phyloP scores from a whole-genome alignment of 768 basidiomycete species.

The Tricholoma furcatifolium region DNA sequence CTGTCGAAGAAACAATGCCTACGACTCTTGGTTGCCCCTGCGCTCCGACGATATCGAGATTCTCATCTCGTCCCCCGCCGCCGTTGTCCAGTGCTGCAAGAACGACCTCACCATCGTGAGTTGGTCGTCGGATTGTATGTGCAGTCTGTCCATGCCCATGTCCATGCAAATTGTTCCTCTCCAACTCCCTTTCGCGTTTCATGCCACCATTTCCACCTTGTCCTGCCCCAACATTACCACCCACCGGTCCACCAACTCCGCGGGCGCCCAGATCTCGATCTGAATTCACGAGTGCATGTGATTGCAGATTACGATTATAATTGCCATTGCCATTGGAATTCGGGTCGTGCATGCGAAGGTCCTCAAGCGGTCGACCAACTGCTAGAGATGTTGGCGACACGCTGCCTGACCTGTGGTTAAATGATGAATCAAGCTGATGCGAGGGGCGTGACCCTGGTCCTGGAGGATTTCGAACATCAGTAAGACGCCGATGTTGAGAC shows the following conservation, averaged over 20 bases:
- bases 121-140: constrained; percentile 9
- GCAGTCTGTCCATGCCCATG: neutral
- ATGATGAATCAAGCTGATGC: constrained; percentile 30
- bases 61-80: constrained; percentile 8
- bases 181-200: constrained; percentile 23
- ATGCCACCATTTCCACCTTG: constrained; percentile 24
- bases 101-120: constrained; percentile 15
- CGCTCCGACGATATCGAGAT: constrained; percentile 4
- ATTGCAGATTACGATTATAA: constrained; percentile 3
- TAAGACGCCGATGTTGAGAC: constrained; percentile 26
- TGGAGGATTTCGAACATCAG: constrained; percentile 29
- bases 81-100: constrained; percentile 11
- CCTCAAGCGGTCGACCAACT: constrained; percentile 34
- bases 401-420: constrained; percentile 22
- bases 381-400: constrained; percentile 28
- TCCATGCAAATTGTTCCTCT: constrained; percentile 8
- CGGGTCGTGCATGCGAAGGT: constrained; percentile 29
- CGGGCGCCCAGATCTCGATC: constrained; percentile 19
- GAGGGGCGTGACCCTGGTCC: constrained; percentile 24
- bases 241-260: constrained; percentile 19
- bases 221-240: constrained; percentile 19
- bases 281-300: constrained; percentile 12
- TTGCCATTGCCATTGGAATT: constrained; percentile 12
- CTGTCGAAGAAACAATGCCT: constrained; percentile 19
- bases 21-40: constrained; percentile 17